Evolutionary conservation across 2,329 filamentous ascomycete species (phyloP), one percentile per base, ranked within the genome.

Genomic region (Penicillium sumatraense): DNA sequence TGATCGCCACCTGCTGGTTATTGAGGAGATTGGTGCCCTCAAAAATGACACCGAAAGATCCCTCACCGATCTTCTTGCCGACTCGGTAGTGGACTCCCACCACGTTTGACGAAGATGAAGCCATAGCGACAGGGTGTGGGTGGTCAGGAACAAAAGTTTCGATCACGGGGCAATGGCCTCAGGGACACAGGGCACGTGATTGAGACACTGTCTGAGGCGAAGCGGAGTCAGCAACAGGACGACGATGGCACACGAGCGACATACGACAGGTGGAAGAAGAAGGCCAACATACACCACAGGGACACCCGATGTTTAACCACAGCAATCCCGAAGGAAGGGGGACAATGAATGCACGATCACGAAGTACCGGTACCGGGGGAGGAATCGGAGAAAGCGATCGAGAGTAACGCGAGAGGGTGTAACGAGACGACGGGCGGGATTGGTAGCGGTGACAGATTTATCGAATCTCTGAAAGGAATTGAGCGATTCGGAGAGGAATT

Each of bases 61-160:
- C 93, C 85, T 98, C 95, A 75, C 95, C 95, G 68, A 99, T 98
- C 83, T 99, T 99, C 86, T 98, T 98, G 69, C 95, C 95, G 65
- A 99, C 95, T 65, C 95, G 86, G 79, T 99, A 99, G 81, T 99
- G 95, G 66, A 99, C 95, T 74, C 95, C 95, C 71, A 98, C 95
- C 66, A 99, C 95, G 79, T 98, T 98, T 59, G 92, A 96, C 61
- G 91, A 95, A 57, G 89, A 91, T 62, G 90, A 93, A 56, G 91
- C 87, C 91, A 95, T 95, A 49, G 49, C 44, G 59, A 54, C 35
- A 41, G 31, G 36, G 46, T 41, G 36, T 51, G 51, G 38, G 47
- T 45, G 48, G 45, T 48, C 51, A 57, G 54, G 49, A 55, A 60
- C 42, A 46, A 38, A 56, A 57, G 56, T 62, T 55, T 57, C 40